These are phyloP conservation scores for Malassezia equina DNA, from an alignment of 1,284 basidiomycete species.

Conservation along the genomic window DNA sequence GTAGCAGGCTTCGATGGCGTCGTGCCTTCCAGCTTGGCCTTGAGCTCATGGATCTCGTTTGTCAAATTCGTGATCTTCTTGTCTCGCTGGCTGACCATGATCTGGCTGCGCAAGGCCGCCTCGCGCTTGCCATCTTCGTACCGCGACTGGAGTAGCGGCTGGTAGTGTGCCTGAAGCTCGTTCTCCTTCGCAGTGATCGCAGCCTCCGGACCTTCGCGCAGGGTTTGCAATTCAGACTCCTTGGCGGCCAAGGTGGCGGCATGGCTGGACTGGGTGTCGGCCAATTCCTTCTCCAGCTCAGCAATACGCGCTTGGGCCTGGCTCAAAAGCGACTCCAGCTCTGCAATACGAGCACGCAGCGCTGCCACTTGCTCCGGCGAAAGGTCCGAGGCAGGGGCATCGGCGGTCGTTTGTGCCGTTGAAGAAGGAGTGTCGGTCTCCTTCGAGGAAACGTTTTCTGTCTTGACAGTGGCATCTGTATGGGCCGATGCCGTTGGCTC, in stretches of 20 bases:
- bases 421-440: not conserved
- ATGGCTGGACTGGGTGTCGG: not conserved
- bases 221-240: not conserved
- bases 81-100: conserved; percentile 43
- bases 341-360: conserved; percentile 9
- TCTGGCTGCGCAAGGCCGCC: conserved; percentile 41
- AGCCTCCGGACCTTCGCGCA: conserved; percentile 23
- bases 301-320: conserved; percentile 24
- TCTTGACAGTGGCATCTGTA: not conserved
- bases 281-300: conserved; percentile 34
- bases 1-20: not conserved
- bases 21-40: conserved; percentile 20
- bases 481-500: not conserved
- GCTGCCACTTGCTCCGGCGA: not conserved
- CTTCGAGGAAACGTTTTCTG: too few species aligned
- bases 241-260: not conserved
- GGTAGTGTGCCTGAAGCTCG: conserved; percentile 34
- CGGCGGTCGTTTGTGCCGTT: not conserved
- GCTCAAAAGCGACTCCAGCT: conserved; percentile 12
- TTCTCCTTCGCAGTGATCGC: conserved; percentile 34
- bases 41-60: conserved; percentile 36
- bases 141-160: conserved; percentile 33
- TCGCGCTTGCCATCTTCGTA: conserved; percentile 45
- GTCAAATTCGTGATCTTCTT: conserved; percentile 41
- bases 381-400: not conserved